phyloP scores from a whole-genome alignment of 768 basidiomycete genomes.

The Dendrothele bispora region DNA sequence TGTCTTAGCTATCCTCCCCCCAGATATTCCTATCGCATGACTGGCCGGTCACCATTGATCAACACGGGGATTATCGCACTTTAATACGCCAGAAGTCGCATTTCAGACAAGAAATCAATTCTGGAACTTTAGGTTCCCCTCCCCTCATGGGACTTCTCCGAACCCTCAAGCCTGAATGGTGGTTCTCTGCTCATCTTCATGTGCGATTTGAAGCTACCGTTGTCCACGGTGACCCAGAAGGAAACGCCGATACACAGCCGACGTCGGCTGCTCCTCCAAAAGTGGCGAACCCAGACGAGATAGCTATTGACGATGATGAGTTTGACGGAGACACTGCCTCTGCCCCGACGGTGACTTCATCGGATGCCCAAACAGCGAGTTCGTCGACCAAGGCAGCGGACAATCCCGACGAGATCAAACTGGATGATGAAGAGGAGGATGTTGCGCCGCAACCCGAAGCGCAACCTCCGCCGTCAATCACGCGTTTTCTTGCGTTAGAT shows the following conservation, averaged over 20 bases:
- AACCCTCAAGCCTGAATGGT: conserved; percentile 76
- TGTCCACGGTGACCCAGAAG: conserved; percentile 30
- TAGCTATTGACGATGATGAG: conserved; percentile 44
- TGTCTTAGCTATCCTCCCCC: conserved; percentile 52
- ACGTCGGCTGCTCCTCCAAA: not conserved
- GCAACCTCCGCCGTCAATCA: conserved; percentile 35
- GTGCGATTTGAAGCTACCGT: conserved; percentile 79
- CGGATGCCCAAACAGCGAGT: not conserved
- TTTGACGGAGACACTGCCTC: conserved; percentile 12
- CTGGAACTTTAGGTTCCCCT: conserved; percentile 79
- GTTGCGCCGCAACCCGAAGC: conserved; percentile 30
- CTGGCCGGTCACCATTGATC: conserved; percentile 89
- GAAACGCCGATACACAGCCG: too few relatives aligned
- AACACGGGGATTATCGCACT: conserved; percentile 65
- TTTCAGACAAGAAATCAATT: conserved; percentile 67
- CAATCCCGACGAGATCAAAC: conserved; percentile 54
- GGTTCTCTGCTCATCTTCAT: conserved; percentile 94
- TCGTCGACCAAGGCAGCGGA: not conserved
- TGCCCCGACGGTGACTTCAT: not conserved
- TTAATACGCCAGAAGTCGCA: conserved; percentile 78
- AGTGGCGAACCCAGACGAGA: conserved; percentile 49
- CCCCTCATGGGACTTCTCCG: conserved; percentile 78
- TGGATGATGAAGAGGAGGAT: conserved; percentile 48
- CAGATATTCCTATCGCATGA: conserved; percentile 93
- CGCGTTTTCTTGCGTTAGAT: conserved; percentile 86